Evolutionary conservation across 257 asterid species (phyloP).

Genomic region (Forsythia viridissima): DNA sequence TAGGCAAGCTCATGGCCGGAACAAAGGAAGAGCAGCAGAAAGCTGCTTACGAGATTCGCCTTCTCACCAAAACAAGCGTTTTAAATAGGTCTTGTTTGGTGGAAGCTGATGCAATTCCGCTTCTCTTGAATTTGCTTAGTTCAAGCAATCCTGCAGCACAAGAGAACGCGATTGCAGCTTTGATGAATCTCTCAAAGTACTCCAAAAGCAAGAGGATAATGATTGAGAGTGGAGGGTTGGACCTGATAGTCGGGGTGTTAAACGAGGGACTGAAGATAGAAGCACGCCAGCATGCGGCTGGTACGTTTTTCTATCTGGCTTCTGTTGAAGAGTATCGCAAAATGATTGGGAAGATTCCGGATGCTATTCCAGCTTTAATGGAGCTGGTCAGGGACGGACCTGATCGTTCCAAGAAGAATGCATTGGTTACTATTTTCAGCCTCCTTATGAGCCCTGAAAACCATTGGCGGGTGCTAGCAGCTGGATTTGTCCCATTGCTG

Average conservation of each 20-base stretch:
- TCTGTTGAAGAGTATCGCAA: slow-evolving; percentile 62
- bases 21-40: slow-evolving; percentile 41
- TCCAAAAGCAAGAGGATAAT: slow-evolving; percentile 38
- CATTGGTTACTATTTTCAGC: slow-evolving; percentile 55
- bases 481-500: slow-evolving; percentile 58
- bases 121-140: slow-evolving; percentile 46
- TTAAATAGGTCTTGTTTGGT: slow-evolving; percentile 77
- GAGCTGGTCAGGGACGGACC: slow-evolving; percentile 47
- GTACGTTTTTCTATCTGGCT: slow-evolving; percentile 67
- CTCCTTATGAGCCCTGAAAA: slow-evolving; percentile 62
- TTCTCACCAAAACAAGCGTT: slow-evolving; percentile 75
- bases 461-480: slow-evolving; percentile 50
- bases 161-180: slow-evolving; percentile 59
- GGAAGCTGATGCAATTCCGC: slow-evolving; percentile 56
- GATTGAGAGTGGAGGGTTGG: slow-evolving; percentile 54
- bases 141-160: slow-evolving; percentile 41
- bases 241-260: slow-evolving; percentile 43
- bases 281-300: slow-evolving; percentile 80
- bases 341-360: slow-evolving; percentile 52
- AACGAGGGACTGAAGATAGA: slow-evolving; percentile 48
- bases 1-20: slow-evolving; percentile 44
- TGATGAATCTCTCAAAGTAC: slow-evolving; percentile 65
- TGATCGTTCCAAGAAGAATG: slow-evolving; percentile 54
- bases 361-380: slow-evolving; percentile 48
- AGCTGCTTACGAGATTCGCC: slow-evolving; percentile 65